Base-by-base conservation (phyloP, 768 basidiomycete species). In the Termitomyces bulborhizus region DNA sequence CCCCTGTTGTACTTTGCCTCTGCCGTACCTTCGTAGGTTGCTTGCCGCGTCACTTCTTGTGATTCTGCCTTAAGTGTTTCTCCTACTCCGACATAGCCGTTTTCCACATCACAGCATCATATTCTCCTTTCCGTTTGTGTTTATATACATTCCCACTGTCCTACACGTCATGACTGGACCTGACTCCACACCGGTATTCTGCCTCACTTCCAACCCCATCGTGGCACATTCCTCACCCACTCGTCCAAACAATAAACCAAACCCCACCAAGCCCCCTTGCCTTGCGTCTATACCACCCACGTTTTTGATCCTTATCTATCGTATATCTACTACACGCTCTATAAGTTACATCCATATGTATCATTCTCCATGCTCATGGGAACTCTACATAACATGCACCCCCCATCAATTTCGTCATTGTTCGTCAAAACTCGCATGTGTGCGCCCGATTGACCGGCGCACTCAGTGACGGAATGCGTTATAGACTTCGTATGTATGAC, bases 301-400 rank as follows among this genome's bases (percentile, higher is more conserved):
- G 32, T 46, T 68, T 36, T 62, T 60, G 59, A 62, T 60, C 53
- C 45, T 68, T 72, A 71, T 74, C 68, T 76, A 76, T 71, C 69
- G 66, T 75, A 72, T 73, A 74, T 73, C 69, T 73, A 69, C 70
- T 60, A 56, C 61, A 58, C 58, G 63, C 62, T 69, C 63, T 68
- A 59, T 68, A 69, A 64, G 66, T 71, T 32, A 72, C 68, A 65
- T 71, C 72, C 58, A 54, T 37, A 66, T 70, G 66, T 37, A 37
- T 60, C 68, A 66, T 69, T 66, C 64, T 52, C 45, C 55, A 56
- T 55, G 39, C 54, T 54, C 56, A 61, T 59, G 60, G 55, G 51
- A 56, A 54, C 31, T 49, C 18, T 51, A 40, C 50, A 39, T 46
- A 26, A 46, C 42, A 40, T 21, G 29, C 31, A 21, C 37, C 12